Conservation (phyloP, 805 yeast species). For the Schwanniomyces occidentalis region DNA sequence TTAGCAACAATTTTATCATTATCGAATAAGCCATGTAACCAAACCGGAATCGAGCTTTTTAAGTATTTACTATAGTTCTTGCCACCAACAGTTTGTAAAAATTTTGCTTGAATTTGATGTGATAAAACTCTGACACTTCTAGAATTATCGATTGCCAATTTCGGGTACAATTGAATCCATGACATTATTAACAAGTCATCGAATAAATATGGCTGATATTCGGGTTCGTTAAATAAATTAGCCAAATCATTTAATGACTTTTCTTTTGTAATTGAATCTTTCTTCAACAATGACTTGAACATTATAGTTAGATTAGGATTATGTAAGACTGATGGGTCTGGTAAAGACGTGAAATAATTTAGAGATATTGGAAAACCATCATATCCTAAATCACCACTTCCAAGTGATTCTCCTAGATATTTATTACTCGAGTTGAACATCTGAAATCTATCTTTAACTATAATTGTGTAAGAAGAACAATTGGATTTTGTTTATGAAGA, state of each 20-base stretch:
- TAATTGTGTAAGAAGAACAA: no score
- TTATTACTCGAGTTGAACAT: no score
- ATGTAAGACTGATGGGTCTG: slow-evolving; percentile 46
- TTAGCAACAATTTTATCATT: slow-evolving; percentile 60
- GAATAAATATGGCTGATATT: slow-evolving; percentile 14
- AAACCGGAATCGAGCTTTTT: slow-evolving; percentile 68
- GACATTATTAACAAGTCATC: slow-evolving; percentile 58
- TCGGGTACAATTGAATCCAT: slow-evolving; percentile 83
- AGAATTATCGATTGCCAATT: slow-evolving; percentile 70
- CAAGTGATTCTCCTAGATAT: no score
- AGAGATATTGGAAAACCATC: slow-evolving; percentile 57
- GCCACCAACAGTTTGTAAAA: slow-evolving; percentile 47
- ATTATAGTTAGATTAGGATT: slow-evolving; percentile 56
- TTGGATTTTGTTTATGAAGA: no score
- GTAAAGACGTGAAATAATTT: slow-evolving; percentile 75
- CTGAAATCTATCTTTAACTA: no score
- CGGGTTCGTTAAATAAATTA: slow-evolving; percentile 31
- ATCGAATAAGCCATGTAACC: slow-evolving; percentile 75
- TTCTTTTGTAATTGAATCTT: slow-evolving; percentile 83
- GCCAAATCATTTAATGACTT: slow-evolving; percentile 62
- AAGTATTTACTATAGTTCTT: slow-evolving; percentile 65
- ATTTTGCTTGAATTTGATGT: slow-evolving; percentile 63
- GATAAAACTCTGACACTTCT: slow-evolving; percentile 59
- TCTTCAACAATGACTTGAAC: slow-evolving; percentile 76
- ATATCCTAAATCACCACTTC: slow-evolving; percentile 27